These are phyloP conservation scores for Podila epicladia DNA, from an alignment of 192 early-diverging fungal species.

Conservation along the genomic window DNA sequence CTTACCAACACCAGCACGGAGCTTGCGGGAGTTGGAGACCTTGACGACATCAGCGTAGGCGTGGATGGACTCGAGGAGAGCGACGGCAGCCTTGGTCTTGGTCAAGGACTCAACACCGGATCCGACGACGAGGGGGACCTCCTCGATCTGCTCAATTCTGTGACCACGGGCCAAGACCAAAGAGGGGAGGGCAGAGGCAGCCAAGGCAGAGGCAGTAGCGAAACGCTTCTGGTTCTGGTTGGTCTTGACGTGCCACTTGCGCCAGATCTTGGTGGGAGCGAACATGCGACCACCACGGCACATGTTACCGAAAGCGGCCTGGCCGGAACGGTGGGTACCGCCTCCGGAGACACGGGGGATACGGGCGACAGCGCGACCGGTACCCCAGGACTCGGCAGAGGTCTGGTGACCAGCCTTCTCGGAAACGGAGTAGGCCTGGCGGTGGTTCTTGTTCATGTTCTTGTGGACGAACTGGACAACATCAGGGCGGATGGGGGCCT, in stretches of 20 bases:
- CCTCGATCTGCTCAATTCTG: constrained; percentile 90
- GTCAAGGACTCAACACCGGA: constrained; percentile 82
- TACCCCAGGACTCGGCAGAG: constrained; percentile 98
- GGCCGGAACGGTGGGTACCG: constrained; percentile 97
- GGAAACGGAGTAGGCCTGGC: constrained; percentile 96
- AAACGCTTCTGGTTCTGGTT: constrained; percentile 99
- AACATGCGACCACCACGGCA: constrained; percentile 99
- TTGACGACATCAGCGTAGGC: constrained; percentile 96
- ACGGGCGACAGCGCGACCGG: constrained; percentile 98
- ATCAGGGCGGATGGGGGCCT: constrained; percentile 96
- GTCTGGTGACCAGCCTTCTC: constrained; percentile 98
- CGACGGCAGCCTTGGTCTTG: constrained; percentile 95
- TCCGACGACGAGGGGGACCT: constrained; percentile 93
- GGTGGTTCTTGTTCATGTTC: constrained; percentile 99
- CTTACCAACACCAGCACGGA: constrained; percentile 98
- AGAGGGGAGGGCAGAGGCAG: constrained; percentile 90
- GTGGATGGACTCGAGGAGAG: constrained; percentile 89
- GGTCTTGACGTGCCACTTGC: constrained; percentile 99
- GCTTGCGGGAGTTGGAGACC: constrained; percentile 93
- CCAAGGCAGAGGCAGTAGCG: constrained; percentile 96
- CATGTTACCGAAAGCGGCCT: constrained; percentile 99
- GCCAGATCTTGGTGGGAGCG: constrained; percentile 99
- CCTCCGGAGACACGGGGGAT: constrained; percentile 97
- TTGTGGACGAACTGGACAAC: constrained; percentile 96
- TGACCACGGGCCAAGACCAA: constrained; percentile 98